phyloP scores from a whole-genome alignment of 106 monocot genomes.

The Dendrobium chrysotoxum region DNA sequence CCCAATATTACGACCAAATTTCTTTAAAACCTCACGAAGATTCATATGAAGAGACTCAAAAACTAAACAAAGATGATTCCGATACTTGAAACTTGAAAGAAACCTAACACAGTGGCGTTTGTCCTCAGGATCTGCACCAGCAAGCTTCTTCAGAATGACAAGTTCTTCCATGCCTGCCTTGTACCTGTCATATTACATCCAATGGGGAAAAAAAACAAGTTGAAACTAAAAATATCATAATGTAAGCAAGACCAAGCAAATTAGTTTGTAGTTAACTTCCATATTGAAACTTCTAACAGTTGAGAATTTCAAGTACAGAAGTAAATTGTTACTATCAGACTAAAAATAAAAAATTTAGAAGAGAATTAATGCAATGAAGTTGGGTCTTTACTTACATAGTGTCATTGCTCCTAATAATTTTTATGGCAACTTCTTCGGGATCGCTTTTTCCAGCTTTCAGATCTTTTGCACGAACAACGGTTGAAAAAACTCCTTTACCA shows the following conservation, averaged over 20 bases:
- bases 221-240: neutral
- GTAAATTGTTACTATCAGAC: neutral
- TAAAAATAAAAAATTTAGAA: neutral
- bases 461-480: constrained; percentile 98
- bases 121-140: constrained; percentile 86
- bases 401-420: constrained; percentile 98
- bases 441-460: constrained; percentile 73
- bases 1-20: constrained; percentile 99
- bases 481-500: constrained; percentile 98
- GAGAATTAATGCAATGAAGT: neutral
- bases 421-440: constrained; percentile 91
- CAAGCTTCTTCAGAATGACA: constrained; percentile 74
- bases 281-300: neutral
- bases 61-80: constrained; percentile 99
- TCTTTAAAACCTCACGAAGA: constrained; percentile 99
- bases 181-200: constrained; percentile 50
- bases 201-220: neutral
- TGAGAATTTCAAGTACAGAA: neutral
- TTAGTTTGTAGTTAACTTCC: neutral
- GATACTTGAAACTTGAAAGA: constrained; percentile 97
- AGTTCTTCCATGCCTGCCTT: constrained; percentile 87
- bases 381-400: constrained; percentile 55
- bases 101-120: constrained; percentile 97
- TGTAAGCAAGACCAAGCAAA: neutral
- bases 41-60: constrained; percentile 99